Evolutionary conservation across 768 basidiomycete species (phyloP), one percentile per base, ranked within the genome.

Genomic region (Mycena filopes): DNA sequence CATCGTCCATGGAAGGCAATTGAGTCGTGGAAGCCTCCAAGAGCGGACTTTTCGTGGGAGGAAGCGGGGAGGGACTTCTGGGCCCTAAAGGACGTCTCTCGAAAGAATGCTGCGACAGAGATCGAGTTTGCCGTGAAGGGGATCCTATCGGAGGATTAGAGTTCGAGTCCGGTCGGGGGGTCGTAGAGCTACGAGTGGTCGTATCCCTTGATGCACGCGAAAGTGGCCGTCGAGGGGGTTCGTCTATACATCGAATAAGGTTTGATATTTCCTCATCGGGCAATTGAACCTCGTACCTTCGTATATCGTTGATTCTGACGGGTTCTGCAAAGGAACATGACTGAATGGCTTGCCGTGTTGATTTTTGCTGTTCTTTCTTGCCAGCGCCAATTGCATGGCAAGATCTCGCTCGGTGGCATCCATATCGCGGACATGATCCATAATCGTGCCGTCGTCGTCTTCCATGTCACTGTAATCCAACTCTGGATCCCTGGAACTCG

Each of bases 361-460:
- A 74, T 85, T 92, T 72, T 89, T 83, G 74, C 94, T 94, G 74
- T 98, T 98, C 69, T 86, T 86, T 64, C 93, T 82, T 7, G 96
- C 96, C 51, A 97, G 80, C 66, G 93, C 93, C 55, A 98, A 78
- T 50, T 91, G 89, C 79, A 87, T 82, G 23, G 89, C 84, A 56
- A 97, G 81, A 73, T 96, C 92, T 70, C 85, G 84, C 72, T 95
- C 93, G 18, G 90, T 92, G 53, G 86, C 81, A 66, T 93, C 89
- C 67, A 86, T 77, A 6, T 75, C 77, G 67, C 74, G 81, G 67
- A 74, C 71, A 56, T 77, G 74, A 13, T 77, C 75, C 51, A 76
- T 61, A 55, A 81, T 75, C 10, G 80, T 77, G 18, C 77, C 77
- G 23, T 84, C 75, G 43, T 81, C 82, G n/a, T 84, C 84, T 26